Percentiles rank a stretch among this genome's conserved stretches.
Conservation (phyloP, 257 asterid genomes). For the Lantana camara region DNA sequence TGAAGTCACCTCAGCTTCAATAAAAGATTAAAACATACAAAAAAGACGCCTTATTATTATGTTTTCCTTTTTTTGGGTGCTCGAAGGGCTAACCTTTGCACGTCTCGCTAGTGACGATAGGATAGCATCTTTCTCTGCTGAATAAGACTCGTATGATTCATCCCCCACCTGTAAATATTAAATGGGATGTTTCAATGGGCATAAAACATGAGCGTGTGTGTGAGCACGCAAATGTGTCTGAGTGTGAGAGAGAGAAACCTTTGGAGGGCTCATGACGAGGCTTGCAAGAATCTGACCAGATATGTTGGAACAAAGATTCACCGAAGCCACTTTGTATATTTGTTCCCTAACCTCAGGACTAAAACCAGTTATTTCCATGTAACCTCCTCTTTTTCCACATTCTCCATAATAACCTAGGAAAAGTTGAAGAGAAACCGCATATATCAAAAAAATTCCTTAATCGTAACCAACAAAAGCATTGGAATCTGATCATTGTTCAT, state of each 20-base stretch:
- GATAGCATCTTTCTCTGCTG: slow-evolving; percentile 79
- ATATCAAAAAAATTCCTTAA: slow-evolving; percentile 12
- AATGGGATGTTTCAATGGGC: slow-evolving; percentile 9
- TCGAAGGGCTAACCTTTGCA: slow-evolving; percentile 70
- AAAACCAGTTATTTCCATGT: slow-evolving; percentile 96
- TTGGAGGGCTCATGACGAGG: slow-evolving; percentile 93
- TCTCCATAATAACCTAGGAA: slow-evolving; percentile 86
- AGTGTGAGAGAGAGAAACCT: slow-evolving; percentile 40
- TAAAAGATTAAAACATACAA: too few relatives aligned
- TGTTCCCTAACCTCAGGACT: slow-evolving; percentile 85
- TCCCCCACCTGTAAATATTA: slow-evolving; percentile 75
- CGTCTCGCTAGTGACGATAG: slow-evolving; percentile 86
- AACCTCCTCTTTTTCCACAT: slow-evolving; percentile 98
- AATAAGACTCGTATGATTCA: slow-evolving; percentile 82
- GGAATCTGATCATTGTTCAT: slow-evolving; percentile 7
- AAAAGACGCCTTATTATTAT: neutral
- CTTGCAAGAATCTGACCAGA: slow-evolving; percentile 97
- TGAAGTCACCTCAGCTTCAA: neutral
- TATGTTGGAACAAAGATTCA: slow-evolving; percentile 90
- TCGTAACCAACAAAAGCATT: slow-evolving; percentile 1
- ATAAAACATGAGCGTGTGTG: too few relatives aligned
- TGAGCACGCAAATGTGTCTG: neutral
- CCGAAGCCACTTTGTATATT: slow-evolving; percentile 92
- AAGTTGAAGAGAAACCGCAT: slow-evolving; percentile 3
- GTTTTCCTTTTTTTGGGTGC: too few relatives aligned